Evolutionary conservation across 2,329 filamentous ascomycete genomes (phyloP), one percentile per base, ranked within the genome.

Genomic region (Sarocladiaceae sp.): DNA sequence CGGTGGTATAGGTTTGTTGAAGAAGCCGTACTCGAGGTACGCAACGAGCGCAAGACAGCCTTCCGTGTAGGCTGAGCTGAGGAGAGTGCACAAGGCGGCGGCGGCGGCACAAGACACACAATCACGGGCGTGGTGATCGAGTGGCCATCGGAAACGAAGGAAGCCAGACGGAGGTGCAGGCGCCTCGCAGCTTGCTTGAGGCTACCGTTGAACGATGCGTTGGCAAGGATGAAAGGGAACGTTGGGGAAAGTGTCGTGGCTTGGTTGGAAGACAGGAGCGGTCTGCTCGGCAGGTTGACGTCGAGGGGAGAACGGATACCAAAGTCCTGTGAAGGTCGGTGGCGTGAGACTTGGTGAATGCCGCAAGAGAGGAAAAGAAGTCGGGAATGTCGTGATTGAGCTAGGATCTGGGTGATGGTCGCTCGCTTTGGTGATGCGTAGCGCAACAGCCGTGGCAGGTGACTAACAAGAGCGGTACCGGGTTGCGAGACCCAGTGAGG

Each of bases 391-490:
- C 15, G 19, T 29, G 24, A 15, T 15, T 24, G 12, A 24, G 37
- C 4, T 6, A 27, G 5, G 37, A 29, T 41, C 19, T n/a, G 37
- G 37, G 23, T n/a, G n/a, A n/a, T n/a, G n/a, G n/a, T 41, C 13
- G 24, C 23, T 16, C 37, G 23, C 15, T 24, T 41, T 41, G 37
- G 15, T 41, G 37, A 29, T 41, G 37, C 24, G n/a, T 27, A 41
- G 23, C 10, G 13, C 23, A 13, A 23, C n/a, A n/a, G 34, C 24
- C 24, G 37, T 41, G 37, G 37, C 37, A 41, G 37, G 37, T 41
- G 37, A 41, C 37, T 41, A 41, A 41, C 37, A 41, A 41, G 37
- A 41, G 37, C 37, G 37, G 37, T 29, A 24, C 24, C 37, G 24
- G 37, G 37, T 18, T 41, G 23, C 29, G 37, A 41, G 15, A 24